A percentile compares a stretch with the other conserved stretches of the same genome.
phyloP scores from a whole-genome alignment of 108 stramenopile genomes.

The Cyclotella atomus region DNA sequence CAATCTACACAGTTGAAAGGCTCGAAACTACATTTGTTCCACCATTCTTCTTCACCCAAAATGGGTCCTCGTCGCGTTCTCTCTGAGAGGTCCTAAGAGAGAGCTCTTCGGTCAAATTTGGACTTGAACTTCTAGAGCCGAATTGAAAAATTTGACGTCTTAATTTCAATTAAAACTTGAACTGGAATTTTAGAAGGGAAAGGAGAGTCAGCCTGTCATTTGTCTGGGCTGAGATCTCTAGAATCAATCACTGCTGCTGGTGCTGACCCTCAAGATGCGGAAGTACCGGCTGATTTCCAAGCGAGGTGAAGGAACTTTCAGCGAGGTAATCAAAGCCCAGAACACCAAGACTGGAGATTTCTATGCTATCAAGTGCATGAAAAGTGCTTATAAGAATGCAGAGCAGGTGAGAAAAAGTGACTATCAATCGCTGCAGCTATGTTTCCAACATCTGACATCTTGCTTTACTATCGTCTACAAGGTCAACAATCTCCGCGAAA shows the following conservation, averaged over 20 bases:
- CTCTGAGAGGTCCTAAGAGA: no score
- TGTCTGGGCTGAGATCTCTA: no score
- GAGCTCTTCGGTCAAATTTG: no score
- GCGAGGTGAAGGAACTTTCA: slow-evolving; percentile 91
- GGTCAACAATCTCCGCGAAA: slow-evolving; percentile 88
- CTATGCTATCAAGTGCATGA: slow-evolving; percentile 92
- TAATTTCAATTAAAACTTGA: no score
- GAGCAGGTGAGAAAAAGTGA: slow-evolving; percentile 64
- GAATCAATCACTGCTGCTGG: neutral
- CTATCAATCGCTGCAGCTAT: neutral
- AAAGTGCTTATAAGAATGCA: slow-evolving; percentile 76
- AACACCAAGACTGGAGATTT: slow-evolving; percentile 79
- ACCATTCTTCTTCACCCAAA: no score
- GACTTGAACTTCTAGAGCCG: no score
- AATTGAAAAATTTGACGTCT: no score
- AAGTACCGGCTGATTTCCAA: slow-evolving; percentile 84
- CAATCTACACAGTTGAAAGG: no score
- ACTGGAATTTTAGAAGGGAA: no score
- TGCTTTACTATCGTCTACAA: slow-evolving; percentile 4
- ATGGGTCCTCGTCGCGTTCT: no score
- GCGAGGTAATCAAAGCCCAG: slow-evolving; percentile 86
- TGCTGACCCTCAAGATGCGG: slow-evolving; percentile 48
- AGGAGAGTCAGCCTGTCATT: no score
- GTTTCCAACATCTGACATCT: slow-evolving; percentile 3
- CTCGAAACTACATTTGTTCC: no score